Base-by-base conservation (phyloP, 345 rosid species). In the Acer yangbiense region DNA sequence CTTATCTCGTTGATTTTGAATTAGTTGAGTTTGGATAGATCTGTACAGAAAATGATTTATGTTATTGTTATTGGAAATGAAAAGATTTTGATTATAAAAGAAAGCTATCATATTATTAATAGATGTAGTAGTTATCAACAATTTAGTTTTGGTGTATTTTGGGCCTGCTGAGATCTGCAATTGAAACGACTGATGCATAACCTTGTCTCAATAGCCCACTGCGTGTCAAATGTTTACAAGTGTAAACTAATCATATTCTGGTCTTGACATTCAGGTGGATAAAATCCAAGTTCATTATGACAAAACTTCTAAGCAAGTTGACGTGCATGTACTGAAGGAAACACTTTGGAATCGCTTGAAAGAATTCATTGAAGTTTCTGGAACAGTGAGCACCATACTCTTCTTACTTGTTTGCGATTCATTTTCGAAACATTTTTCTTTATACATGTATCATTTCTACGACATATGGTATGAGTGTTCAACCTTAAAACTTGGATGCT, bases 271-370 rank as follows among this genome's bases (percentile, higher is more conserved):
- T 54, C 78, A 86, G 86, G 85, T 86, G 41, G 64, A 72, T 60
- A 81, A 83, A 72, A 74, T 83, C 64, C 83, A 83, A 70, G 85
- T 79, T 13, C 75, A 74, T 1, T 86, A 78, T 77, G 88, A 81
- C 76, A 83, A 71, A 41, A 79, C 82, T 69, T 79, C 85, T 20
- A 83, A 86, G 78, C 84, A 81, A 79, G 85, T 86, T 57, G 87
- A 83, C 39, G 85, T 83, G 21, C 85, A 81, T 74, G 50, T 73
- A 41, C 68, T 86, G 52, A 86, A 83, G 76, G 82, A 83, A 76
- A 82, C 81, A 18, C 80, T 86, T 41, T 84, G 87, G 87, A 79
- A 76, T 58, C 82, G 66, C 54, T 75, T 86, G 21, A 80, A 77
- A 74, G 78, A 58, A 18, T 76, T 80, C 41, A 20, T 71, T 9